Base-by-base conservation (phyloP, 2,329 filamentous ascomycete species). In the Nakataea oryzae region DNA sequence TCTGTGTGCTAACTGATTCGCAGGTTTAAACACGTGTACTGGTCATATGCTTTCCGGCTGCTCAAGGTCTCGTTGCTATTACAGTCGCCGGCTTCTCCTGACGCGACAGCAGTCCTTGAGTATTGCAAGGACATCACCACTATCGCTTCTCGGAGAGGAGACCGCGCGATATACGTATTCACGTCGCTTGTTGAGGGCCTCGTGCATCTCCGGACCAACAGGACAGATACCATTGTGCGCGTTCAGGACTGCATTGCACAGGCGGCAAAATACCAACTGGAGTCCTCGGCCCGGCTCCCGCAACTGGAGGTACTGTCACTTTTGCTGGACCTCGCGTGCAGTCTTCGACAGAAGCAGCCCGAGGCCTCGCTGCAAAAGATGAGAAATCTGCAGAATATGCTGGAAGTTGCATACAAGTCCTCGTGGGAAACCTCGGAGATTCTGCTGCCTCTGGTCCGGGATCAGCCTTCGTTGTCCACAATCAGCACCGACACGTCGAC, bases 31-130 rank as follows among this genome's bases (percentile, higher is more conserved):
- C 86, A 89, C 67, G 77, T 81, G 11, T 82, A 86, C 59, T 93
- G 90, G 90, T 80, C 87, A 21, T 93, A 93, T 70, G 87, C 87
- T 0, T 89, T 93, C 68, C 85, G 89, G 9, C 85, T 93, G 57
- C 74, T 93, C 17, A 89, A 90, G 66, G 84, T 87, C 0, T 85
- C 87, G 0, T 81, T 92, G 57, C 84, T 88, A 63, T 75, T 91
- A 59, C 82, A 89, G 66, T 79, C 81, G 58, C 78, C 81, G 5
- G 83, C 77, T 56, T 79, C 81, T 12, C 80, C 83, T 14, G 90
- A 93, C 63, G 78, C 80, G 1, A 79, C 84, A 26, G 17, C 59
- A 58, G 81, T 86, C 0, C 74, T 91, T 3, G 86, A 90, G 26
- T 88, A 91, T 66, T 76, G 93, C n/a, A 82, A 83, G 61, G 80